phyloP scores from a whole-genome alignment of 1,284 basidiomycete genomes.

The Inonotus hispidus region DNA sequence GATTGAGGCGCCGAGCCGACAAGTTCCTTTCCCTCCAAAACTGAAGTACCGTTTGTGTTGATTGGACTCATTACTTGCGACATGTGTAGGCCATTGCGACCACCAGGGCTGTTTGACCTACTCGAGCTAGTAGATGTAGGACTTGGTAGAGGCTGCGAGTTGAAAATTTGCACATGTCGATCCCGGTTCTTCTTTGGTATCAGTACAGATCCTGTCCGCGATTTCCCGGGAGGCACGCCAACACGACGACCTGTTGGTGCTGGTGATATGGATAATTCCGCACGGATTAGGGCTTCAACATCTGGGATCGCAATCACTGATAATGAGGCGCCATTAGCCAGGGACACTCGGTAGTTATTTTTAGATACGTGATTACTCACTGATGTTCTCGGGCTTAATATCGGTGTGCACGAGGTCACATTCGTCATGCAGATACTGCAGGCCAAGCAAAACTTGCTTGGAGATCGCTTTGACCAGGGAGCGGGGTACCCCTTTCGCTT shows the following conservation, averaged over 20 bases:
- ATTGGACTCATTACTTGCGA: conserved; percentile 21
- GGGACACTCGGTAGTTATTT: conserved; percentile 11
- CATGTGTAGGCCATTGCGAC: conserved; percentile 32
- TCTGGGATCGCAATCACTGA: conserved; percentile 76
- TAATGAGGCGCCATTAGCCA: conserved; percentile 9
- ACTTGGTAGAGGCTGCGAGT: conserved; percentile 63
- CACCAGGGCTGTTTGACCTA: conserved; percentile 37
- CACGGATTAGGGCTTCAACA: conserved; percentile 63
- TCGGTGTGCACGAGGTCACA: conserved; percentile 87
- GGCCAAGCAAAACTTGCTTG: conserved; percentile 80
- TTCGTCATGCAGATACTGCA: conserved; percentile 87
- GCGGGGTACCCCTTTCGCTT: conserved; percentile 78
- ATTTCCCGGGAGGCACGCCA: conserved; percentile 56
- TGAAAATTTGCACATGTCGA: conserved; percentile 70
- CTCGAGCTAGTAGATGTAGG: conserved; percentile 45
- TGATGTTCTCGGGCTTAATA: conserved; percentile 90
- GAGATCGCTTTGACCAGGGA: conserved; percentile 79
- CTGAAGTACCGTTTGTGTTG: conserved; percentile 4
- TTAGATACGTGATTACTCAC: conserved; percentile 41
- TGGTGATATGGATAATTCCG: conserved; percentile 59
- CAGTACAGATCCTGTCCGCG: conserved; percentile 46
- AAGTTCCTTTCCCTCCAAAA: background rate
- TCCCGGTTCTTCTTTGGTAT: conserved; percentile 52
- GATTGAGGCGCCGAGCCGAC: conserved; percentile 12
- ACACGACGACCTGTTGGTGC: conserved; percentile 65